phyloP scores from a whole-genome alignment of 2,329 filamentous ascomycete species.

The Cladosporium sp. region DNA sequence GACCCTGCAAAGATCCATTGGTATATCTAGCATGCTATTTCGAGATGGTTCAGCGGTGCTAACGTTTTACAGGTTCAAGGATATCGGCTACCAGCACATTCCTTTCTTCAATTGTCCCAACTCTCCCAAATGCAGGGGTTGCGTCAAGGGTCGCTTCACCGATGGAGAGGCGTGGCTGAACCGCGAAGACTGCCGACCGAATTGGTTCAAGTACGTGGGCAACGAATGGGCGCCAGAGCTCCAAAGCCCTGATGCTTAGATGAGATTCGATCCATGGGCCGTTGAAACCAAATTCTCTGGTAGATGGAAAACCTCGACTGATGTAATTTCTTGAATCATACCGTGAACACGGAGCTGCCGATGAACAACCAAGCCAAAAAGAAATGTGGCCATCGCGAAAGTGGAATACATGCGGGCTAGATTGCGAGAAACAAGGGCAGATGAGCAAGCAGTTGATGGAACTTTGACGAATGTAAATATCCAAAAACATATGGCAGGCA shows the following conservation, averaged over 20 bases:
- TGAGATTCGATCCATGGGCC: not conserved
- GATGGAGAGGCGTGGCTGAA: conserved; percentile 82
- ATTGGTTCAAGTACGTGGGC: conserved; percentile 95
- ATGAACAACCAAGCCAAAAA: not conserved
- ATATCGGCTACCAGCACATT: conserved; percentile 97
- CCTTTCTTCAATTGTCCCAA: conserved; percentile 99
- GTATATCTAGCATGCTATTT: conserved; percentile 49
- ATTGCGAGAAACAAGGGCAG: not conserved
- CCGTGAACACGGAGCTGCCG: not conserved
- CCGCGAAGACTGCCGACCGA: conserved; percentile 88
- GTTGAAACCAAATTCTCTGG: not conserved
- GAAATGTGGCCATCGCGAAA: not conserved
- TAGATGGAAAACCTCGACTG: not conserved
- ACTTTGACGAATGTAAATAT: conserved; percentile 3
- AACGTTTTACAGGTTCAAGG: conserved; percentile 74
- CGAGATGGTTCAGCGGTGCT: not conserved
- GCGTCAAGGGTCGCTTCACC: conserved; percentile 79
- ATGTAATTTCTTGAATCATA: not conserved
- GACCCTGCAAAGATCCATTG: conserved; percentile 89
- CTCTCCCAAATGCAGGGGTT: conserved; percentile 86
- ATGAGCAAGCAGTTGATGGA: not conserved
- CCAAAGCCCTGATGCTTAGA: not conserved
- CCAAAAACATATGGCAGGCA: not conserved
- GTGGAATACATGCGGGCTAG: not conserved
- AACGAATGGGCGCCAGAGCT: conserved; percentile 35